Base-by-base conservation (phyloP, 805 yeast genomes). In the Starmerella bombicola region DNA sequence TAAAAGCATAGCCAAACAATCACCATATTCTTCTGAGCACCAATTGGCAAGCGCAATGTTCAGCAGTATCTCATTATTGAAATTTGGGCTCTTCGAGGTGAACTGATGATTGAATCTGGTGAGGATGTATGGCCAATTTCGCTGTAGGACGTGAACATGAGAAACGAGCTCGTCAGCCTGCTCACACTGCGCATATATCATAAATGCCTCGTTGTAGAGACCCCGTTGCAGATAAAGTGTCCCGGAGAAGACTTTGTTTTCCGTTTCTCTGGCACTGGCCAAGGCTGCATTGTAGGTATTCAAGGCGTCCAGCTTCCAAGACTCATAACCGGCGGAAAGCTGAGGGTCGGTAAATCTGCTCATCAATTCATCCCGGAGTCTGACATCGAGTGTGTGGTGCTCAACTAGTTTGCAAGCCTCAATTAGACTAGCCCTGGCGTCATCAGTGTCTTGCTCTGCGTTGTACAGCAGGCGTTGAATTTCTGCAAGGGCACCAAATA, bases 1-100 rank as follows among this genome's bases (percentile, higher is more conserved):
- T 18, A 48, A 35, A 5, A 46, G 38, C 12, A 35, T 33, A 9
- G 45, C 30, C 19, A 42, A 20, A 16, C 46, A 37, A 20, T 41
- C 32, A 9, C 33, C 44, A 23, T 34, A 46, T 8, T 46, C 46
- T 8, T 38, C 35, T 3, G 15, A 3, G 20, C 8, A 18, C 48
- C 47, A 48, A 20, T 41, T 21, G 17, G 49, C 48, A 17, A 43
- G 31, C 25, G 45, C 49, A 10, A 34, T 24, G 38, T 40, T 40
- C 21, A 40, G 34, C 8, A 40, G 25, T 10, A 35, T 22, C 9
- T 29, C 30, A 6, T 35, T 20, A 26, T 23, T 10, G 2, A 35
- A 24, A 10, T 6, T 20, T 2, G 21, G 41, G 8, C 8, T 13
- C 21, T 24, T 9, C 13, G 10, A 24, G 12, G n/a, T 15, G 33